Conservation (phyloP, 192 early-diverging fungal genomes). For the Thamnidium elegans region DNA sequence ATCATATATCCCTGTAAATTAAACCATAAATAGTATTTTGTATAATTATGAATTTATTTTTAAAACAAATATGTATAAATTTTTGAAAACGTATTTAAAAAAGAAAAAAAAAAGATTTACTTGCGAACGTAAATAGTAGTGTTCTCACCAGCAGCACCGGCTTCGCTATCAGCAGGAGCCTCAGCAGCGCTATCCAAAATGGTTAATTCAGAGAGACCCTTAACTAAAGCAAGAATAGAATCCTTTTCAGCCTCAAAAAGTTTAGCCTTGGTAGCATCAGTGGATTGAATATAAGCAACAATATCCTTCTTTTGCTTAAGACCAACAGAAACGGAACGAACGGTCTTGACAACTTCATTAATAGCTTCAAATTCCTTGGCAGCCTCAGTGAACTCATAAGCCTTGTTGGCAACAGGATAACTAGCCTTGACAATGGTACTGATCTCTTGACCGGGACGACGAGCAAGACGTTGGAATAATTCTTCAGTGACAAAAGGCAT, state of each 20-base stretch:
- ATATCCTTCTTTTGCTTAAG: slow-evolving; percentile 75
- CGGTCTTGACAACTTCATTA: slow-evolving; percentile 70
- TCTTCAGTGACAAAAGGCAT: slow-evolving; percentile 99
- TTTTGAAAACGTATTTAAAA: neutral
- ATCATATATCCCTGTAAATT: too few species aligned
- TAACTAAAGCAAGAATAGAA: slow-evolving; percentile 70
- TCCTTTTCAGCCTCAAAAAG: slow-evolving; percentile 57
- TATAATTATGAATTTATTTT: too few species aligned
- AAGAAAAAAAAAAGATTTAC: slow-evolving; percentile 11
- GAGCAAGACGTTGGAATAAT: slow-evolving; percentile 92
- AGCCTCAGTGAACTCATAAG: slow-evolving; percentile 61
- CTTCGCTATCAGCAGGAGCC: slow-evolving; percentile 74
- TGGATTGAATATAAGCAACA: slow-evolving; percentile 59
- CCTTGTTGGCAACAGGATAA: slow-evolving; percentile 54
- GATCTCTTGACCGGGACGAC: slow-evolving; percentile 66
- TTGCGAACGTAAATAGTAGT: slow-evolving; percentile 18
- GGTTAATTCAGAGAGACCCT: slow-evolving; percentile 67
- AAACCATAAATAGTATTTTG: too few species aligned
- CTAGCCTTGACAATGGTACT: slow-evolving; percentile 70
- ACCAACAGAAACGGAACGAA: slow-evolving; percentile 73
- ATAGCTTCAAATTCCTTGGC: slow-evolving; percentile 80
- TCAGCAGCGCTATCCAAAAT: slow-evolving; percentile 51
- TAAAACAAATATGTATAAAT: too few species aligned
- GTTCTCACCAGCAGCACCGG: slow-evolving; percentile 5
- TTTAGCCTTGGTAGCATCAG: slow-evolving; percentile 37